These are phyloP conservation scores for Saprolegnia parasitica DNA, from an alignment of 352 stramenopile species.

Conservation along the genomic window DNA sequence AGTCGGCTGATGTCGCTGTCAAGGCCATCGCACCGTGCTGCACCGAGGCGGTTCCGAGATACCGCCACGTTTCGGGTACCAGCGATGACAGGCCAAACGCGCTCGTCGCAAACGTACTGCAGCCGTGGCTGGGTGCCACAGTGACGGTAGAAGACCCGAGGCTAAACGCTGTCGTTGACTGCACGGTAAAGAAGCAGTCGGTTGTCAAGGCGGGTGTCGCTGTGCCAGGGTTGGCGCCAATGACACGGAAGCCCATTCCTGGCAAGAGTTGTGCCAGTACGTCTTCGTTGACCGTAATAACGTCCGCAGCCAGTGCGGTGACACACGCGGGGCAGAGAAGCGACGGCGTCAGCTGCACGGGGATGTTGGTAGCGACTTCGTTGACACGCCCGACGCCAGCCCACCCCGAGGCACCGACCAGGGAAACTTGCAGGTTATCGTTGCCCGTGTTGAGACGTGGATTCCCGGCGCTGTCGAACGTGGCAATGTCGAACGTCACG, in stretches of 20 bases:
- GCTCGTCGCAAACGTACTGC: slow-evolving; percentile 42
- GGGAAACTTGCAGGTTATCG: slow-evolving; percentile 73
- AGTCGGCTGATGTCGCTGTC: slow-evolving; percentile 44
- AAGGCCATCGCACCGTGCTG: slow-evolving; percentile 33
- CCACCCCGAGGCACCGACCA: slow-evolving; percentile 82
- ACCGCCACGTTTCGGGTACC: slow-evolving; percentile 52
- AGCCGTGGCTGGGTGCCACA: slow-evolving; percentile 52
- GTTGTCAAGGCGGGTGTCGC: slow-evolving; percentile 25
- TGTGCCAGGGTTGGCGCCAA: slow-evolving; percentile 55
- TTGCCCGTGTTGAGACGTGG: slow-evolving; percentile 80
- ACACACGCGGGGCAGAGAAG: slow-evolving; percentile 56
- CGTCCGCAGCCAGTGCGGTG: slow-evolving; percentile 40
- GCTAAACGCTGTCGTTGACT: slow-evolving; percentile 41
- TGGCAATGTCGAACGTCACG: slow-evolving; percentile 73
- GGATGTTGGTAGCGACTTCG: slow-evolving; percentile 44
- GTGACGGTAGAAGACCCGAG: slow-evolving; percentile 35
- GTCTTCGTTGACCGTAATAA: slow-evolving; percentile 53
- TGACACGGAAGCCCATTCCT: slow-evolving; percentile 56
- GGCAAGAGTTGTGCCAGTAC: slow-evolving; percentile 49
- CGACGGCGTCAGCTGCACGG: slow-evolving; percentile 44
- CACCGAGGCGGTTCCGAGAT: slow-evolving; percentile 61
- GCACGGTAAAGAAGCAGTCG: slow-evolving; percentile 70
- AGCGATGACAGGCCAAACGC: slow-evolving; percentile 53
- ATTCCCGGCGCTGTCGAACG: slow-evolving; percentile 75
- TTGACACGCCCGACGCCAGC: slow-evolving; percentile 82